phyloP scores from a whole-genome alignment of 805 yeast genomes.

The Candida nanaspora region DNA sequence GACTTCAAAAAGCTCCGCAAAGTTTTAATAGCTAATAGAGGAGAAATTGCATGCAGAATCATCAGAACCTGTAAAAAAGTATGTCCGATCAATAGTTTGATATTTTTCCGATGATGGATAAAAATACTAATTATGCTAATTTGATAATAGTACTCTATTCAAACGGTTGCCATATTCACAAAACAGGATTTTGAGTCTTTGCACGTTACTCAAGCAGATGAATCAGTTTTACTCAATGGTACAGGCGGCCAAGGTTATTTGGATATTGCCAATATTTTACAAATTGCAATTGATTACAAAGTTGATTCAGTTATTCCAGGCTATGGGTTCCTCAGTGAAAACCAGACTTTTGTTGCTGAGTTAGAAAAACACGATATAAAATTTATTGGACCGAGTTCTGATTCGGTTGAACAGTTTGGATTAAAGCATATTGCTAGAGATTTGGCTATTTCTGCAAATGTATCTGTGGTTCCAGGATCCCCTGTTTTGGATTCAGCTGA shows the following conservation, averaged over 20 bases:
- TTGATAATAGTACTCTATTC: constrained; percentile 2
- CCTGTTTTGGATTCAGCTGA: constrained; percentile 8
- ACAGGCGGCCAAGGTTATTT: constrained; percentile 22
- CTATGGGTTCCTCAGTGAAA: constrained; percentile 33
- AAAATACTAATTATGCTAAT: background rate
- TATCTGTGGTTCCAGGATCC: constrained; percentile 23
- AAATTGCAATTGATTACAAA: constrained; percentile 22
- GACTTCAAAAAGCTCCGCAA: constrained; percentile 8
- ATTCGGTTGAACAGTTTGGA: constrained; percentile 20
- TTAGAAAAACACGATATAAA: constrained; percentile 10
- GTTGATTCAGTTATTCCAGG: constrained; percentile 33
- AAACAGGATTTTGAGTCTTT: constrained; percentile 22
- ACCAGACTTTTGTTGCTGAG: constrained; percentile 15
- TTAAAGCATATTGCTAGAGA: constrained; percentile 21
- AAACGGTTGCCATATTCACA: constrained; percentile 17
- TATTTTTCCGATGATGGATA: background rate
- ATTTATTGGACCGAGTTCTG: constrained; percentile 21
- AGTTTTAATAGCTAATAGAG: constrained; percentile 19
- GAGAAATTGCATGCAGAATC: constrained; percentile 20
- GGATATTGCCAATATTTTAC: constrained; percentile 14
- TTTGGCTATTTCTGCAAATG: constrained; percentile 15
- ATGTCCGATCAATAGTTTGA: background rate
- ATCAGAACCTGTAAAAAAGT: constrained; percentile 13
- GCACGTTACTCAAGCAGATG: constrained; percentile 22
- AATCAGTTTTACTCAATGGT: constrained; percentile 16